Base-by-base conservation (phyloP, 495 filamentous ascomycete species). In the Hypoxylon subgilvum region DNA sequence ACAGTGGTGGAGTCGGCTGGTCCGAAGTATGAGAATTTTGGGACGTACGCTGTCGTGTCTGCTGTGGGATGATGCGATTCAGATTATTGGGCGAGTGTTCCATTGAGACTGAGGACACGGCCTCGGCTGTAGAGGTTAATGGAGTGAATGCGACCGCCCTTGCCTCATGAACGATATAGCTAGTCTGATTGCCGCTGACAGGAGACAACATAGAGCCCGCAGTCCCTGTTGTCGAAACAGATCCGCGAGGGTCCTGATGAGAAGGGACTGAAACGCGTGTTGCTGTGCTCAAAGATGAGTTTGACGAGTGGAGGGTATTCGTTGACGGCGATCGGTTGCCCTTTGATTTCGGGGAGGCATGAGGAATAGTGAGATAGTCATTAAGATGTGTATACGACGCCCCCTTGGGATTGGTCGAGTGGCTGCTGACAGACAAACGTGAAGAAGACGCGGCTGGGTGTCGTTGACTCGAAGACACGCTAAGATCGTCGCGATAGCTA, bases 1-100 rank as follows among this genome's bases (percentile, higher is more conserved):
- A 81, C 4, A 76, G 41, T 3, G 79, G 76, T 12, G 74, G 74
- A 6, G 76, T 79, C 2, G 76, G 75, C 31, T 79, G 74, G 10
- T 74, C 72, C 6, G 72, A 69, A 0, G 65, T 49, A 9, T 57
- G 68, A 6, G 61, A 64, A 25, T 65, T 56, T 16, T 61, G 59
- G n/a, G 69, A 69, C 9, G 45, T 39, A 12, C 55, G 50, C 30
- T 61, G 60, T 30, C 51, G 67, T 34, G 21, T 34, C 31, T 63
- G 61, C 17, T 54, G 53, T 19, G 59, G 18, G 6, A 52, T 18
- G 9, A 38, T 48, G 1, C 51, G 56, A 10, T 62, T 48, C 17
- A 64, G 31, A 7, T 49, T 63, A 19, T 44, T 56, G 0, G 54
- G 25, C 27, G 30, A 48, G 14, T 48, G 49, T 4, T 57, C 45